These are phyloP conservation scores for Erythrobasidium hasegawianum DNA, from an alignment of 1,284 basidiomycete genomes.

Conservation along the genomic window DNA sequence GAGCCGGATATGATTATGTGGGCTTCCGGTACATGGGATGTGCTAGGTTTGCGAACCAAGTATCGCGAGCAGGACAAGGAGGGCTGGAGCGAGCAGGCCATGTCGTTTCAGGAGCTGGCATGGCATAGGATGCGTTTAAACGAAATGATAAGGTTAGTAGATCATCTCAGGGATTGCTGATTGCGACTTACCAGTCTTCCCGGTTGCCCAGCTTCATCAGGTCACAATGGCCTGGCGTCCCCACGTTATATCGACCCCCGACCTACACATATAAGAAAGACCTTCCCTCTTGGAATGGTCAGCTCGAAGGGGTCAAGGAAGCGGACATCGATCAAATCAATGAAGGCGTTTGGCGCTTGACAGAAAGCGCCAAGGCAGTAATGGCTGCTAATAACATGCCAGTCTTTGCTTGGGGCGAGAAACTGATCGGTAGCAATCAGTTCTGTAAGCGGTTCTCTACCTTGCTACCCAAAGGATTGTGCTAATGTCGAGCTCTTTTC, in stretches of 20 bases:
- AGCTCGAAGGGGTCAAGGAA: background rate
- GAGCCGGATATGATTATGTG: slow-evolving; percentile 3
- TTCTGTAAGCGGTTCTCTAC: background rate
- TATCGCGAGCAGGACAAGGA: background rate
- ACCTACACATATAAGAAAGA: slow-evolving; percentile 10
- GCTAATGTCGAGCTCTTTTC: background rate
- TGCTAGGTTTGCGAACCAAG: background rate
- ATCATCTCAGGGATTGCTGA: no score
- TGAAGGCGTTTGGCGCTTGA: background rate
- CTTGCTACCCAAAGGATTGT: no score
- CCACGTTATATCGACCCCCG: slow-evolving; percentile 1
- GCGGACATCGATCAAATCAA: slow-evolving; percentile 4
- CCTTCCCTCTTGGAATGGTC: slow-evolving; percentile 1
- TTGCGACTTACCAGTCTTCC: no score
- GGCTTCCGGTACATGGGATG: slow-evolving; percentile 7
- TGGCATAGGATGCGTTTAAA: background rate
- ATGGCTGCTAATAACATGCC: background rate
- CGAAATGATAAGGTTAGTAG: slow-evolving; percentile 6
- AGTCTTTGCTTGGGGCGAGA: slow-evolving; percentile 2
- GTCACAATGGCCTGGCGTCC: background rate
- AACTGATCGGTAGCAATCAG: background rate
- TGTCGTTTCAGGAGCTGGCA: slow-evolving; percentile 5
- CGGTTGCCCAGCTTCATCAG: slow-evolving; percentile 4
- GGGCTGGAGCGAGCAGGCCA: slow-evolving; percentile 3
- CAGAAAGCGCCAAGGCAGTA: background rate